Evolutionary conservation across 345 rosid genomes (phyloP), one percentile per base, ranked within the genome.

Genomic region (Theobroma cacao): DNA sequence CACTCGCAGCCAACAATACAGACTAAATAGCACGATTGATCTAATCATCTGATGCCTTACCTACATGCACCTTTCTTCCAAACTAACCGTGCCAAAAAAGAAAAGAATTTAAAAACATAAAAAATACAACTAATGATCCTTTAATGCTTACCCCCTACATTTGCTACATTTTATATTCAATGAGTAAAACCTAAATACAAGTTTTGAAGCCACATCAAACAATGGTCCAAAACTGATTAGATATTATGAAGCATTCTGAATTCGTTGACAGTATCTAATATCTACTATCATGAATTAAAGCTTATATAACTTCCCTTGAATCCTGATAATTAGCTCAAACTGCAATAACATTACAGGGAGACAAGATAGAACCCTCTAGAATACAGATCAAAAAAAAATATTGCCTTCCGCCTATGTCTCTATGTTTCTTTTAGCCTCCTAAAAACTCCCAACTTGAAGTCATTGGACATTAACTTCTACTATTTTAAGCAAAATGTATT

Each of bases 391-490:
- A 48, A n/a, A 72, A n/a, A 10, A 34, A 26, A 33, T 33, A 71
- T 72, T 33, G 47, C 31, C 31, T 11, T 50, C 9, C 20, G 45
- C 61, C 56, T 52, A 52, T 60, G 0, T 72, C 30, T 52, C 28
- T 33, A 52, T 52, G 45, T 52, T 72, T n/a, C 30, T 33, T 71
- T 50, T 48, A 31, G 61, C 31, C 5, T 18, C 36, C 62, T 28
- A 50, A 18, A 61, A 77, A 43, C 52, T 65, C 69, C 69, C 38
- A 73, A 41, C 59, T 50, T 15, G 11, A 48, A 81, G 56, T 17
- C 9, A 75, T 64, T 33, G 22, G 20, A 67, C 43, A 60, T 65
- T 41, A 66, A 73, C 24, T 47, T 8, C 56, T 52, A 33, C 36
- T 45, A 53, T 43, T 73, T 75, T 22, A 62, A 41, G 17, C n/a